Evolutionary conservation across 176 grass and related monocot species (phyloP), one percentile per base, ranked within the genome.

Genomic region (Avena atlantica): DNA sequence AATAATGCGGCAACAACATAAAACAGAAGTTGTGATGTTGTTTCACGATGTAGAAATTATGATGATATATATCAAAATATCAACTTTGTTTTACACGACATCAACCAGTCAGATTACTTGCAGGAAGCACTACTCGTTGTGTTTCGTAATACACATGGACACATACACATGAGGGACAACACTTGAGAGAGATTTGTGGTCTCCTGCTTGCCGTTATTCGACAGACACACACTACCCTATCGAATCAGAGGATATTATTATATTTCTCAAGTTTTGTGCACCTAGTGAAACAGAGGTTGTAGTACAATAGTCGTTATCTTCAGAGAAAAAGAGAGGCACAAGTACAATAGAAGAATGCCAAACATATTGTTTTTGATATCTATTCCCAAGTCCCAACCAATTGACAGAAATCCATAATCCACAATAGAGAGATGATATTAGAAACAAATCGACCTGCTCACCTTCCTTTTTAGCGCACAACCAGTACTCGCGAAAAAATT

Each of bases 361-460:
- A 16, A 12, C 69, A 71, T 42, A 25, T 25, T 59, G 11, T 2
- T 50, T 53, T 9, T 20, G 2, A 5, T 74, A 57, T 48, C 8
- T 63, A 77, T 57, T 21, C 20, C 17, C 23, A 79, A 10, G 25
- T 25, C 25, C 25, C 25, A 25, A 25, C 34, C 7, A 27, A 3
- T 4, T 9, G 4, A 61, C 10, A 49, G 9, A 76, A 25, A 48
- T 48, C 8, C 25, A 14, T 9, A 27, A 81, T 3, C 34, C 34
- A 36, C 34, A 36, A 36, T 36, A 21, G 13, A 17, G 36, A 77
- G 24, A 42, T 20, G 20, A 37, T 62, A 70, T 49, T 19, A 10
- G 12, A 62, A 62, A 60, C n/a, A 3, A 4, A 48, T 13, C 78
- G 78, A 91, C 88, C 82, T 85, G 82, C 66, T 24, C 63, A 66